phyloP scores from a whole-genome alignment of 352 stramenopile genomes.

The Phytophthora sojae region DNA sequence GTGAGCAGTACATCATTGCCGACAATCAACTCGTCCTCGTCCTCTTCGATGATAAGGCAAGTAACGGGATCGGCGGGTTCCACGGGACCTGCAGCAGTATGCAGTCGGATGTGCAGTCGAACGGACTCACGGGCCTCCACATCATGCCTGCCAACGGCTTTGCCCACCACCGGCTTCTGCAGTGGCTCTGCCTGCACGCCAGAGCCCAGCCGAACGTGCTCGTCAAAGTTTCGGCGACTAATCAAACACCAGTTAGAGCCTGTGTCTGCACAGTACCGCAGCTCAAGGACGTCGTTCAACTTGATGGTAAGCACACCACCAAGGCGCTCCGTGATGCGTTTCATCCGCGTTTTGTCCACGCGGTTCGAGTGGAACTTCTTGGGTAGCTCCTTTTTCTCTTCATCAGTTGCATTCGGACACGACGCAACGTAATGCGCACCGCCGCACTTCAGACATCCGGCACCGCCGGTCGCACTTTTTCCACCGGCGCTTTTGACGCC shows the following conservation, averaged over 20 bases:
- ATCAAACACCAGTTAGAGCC: conserved; percentile 11
- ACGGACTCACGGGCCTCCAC: conserved; percentile 9
- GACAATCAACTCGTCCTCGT: conserved; percentile 19
- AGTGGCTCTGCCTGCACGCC: neutral
- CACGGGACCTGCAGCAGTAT: conserved; percentile 13
- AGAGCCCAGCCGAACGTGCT: neutral
- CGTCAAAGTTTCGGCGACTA: neutral
- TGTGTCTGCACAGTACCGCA: conserved; percentile 1
- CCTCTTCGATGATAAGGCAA: conserved; percentile 13
- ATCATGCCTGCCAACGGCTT: conserved; percentile 11
- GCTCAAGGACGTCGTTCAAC: conserved; percentile 5
- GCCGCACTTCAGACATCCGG: conserved; percentile 15
- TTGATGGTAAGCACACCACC: conserved; percentile 17
- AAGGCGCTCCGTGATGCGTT: conserved; percentile 14
- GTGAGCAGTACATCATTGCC: conserved; percentile 9
- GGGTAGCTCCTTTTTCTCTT: conserved; percentile 11
- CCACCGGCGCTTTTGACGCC: neutral
- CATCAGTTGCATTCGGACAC: conserved; percentile 12
- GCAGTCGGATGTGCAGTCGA: neutral
- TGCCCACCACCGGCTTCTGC: neutral
- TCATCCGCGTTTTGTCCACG: conserved; percentile 4
- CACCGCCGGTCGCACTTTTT: neutral
- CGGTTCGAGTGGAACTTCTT: conserved; percentile 12
- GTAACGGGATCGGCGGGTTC: conserved; percentile 3
- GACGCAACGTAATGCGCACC: conserved; percentile 6